Base-by-base conservation (phyloP, 2,329 filamentous ascomycete genomes). In the Metarhizium album region DNA sequence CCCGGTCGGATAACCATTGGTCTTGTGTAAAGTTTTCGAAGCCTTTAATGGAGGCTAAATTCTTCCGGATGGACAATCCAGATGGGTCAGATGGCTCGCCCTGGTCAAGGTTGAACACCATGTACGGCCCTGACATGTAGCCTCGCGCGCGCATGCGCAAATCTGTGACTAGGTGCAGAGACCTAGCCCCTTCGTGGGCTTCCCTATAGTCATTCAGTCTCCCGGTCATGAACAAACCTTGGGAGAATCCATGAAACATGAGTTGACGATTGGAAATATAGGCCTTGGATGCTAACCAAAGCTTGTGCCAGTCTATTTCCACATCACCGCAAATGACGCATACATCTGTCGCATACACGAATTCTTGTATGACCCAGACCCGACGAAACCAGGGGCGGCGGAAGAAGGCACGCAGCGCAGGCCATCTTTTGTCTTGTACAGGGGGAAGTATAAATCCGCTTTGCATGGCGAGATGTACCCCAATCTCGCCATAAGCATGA, bases 311-410 rank as follows among this genome's bases (percentile, higher is more conserved):
- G 35, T 52, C 52, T 33, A 54, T 31, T 14, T 52, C 52, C n/a
- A 52, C 16, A 8, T 50, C 38, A n/a, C 48, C 52, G 35, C 50
- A 54, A n/a, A 45, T 14, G 23, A 55, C 46, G 11, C 46, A 46
- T 5, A 51, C 50, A 13, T 52, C 52, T 18, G 46, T 54, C 2
- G 54, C 52, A 23, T 50, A 53, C 6, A 52, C 52, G 18, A 55
- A 49, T 46, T 55, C 54, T 35, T 55, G 54, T 27, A 55, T 55
- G 42, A 55, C 37, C 54, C 54, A 55, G 23, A 50, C 47, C n/a
- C 54, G 52, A 38, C 52, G 50, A 14, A 54, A 54, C 52, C 50
- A 55, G 14, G 54, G 48, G 1, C 52, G 52, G 18, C 52, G 50
- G 20, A 54, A 46, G 24, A 54, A 54, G 5, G 52, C 49, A 13